Percentiles rank a stretch among this genome's conserved stretches.
Conservation (phyloP, 2,329 filamentous ascomycete genomes). For the Fusarium pininemorale region DNA sequence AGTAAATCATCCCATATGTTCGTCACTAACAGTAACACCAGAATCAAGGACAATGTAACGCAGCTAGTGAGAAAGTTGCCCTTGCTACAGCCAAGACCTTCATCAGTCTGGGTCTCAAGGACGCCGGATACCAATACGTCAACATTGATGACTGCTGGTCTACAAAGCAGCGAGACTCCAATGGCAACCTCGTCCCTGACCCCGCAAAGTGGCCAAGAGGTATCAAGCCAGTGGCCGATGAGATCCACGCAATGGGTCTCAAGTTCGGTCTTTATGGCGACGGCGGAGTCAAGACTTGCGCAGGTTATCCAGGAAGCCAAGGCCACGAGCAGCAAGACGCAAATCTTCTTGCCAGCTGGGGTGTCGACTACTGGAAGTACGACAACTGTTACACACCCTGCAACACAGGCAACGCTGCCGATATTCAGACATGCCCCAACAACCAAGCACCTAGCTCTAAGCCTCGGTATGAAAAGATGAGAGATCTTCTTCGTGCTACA, state of each 20-base stretch:
- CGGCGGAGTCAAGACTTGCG: constrained; percentile 11
- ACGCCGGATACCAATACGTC: constrained; percentile 18
- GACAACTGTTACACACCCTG: constrained; percentile 23
- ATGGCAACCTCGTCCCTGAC: constrained; percentile 14
- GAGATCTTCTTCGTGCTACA: constrained; percentile 3
- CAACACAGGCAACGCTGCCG: constrained; percentile 4
- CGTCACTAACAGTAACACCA: neutral
- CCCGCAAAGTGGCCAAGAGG: constrained; percentile 22
- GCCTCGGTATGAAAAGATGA: constrained; percentile 19
- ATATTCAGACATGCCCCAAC: constrained; percentile 8
- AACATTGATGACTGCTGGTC: constrained; percentile 30
- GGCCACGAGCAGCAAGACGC: constrained; percentile 19
- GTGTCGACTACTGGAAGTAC: constrained; percentile 25
- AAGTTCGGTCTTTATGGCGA: constrained; percentile 22
- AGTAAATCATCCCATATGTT: accelerated
- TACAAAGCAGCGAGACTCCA: constrained; percentile 13
- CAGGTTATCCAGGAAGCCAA: constrained; percentile 18
- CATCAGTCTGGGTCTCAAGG: constrained; percentile 11
- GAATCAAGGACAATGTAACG: constrained; percentile 24
- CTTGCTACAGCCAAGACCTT: constrained; percentile 19
- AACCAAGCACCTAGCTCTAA: constrained; percentile 4
- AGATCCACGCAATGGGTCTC: constrained; percentile 22
- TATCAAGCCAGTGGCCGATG: constrained; percentile 17
- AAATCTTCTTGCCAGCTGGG: constrained; percentile 18
- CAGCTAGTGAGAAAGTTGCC: constrained; percentile 19